Percentiles rank a stretch among this genome's conserved stretches.
phyloP scores from a whole-genome alignment of 257 asterid genomes.

The Primulina huaijiensis region DNA sequence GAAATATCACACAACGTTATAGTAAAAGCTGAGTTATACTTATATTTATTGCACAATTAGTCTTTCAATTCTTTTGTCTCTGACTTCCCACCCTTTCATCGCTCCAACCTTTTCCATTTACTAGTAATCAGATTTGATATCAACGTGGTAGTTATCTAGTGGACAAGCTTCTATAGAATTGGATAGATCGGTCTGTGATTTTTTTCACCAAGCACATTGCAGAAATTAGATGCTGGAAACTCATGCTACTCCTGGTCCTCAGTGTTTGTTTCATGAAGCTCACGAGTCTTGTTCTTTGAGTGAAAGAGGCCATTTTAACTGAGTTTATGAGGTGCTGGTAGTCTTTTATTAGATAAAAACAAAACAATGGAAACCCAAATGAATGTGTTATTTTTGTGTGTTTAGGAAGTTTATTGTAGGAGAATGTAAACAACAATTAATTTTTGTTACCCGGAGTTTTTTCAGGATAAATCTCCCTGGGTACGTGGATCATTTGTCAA shows the following conservation, averaged over 20 bases:
- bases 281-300: neutral
- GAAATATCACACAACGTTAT: constrained; percentile 5
- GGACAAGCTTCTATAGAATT: neutral
- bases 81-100: neutral
- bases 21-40: neutral
- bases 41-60: neutral
- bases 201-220: constrained; percentile 5
- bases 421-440: constrained; percentile 12
- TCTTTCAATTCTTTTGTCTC: constrained; percentile 3
- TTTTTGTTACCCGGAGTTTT: constrained; percentile 23
- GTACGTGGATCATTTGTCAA: constrained; percentile 56
- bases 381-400: neutral
- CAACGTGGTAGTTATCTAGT: neutral
- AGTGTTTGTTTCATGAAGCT: neutral
- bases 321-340: too few relatives aligned
- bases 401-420: constrained; percentile 14
- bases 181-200: neutral
- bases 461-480: constrained; percentile 56
- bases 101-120: constrained; percentile 5
- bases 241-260: constrained; percentile 1
- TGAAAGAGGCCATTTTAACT: too few relatives aligned
- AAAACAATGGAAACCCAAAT: neutral
- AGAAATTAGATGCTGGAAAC: constrained; percentile 18
- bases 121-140: constrained; percentile 8
- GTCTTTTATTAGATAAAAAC: neutral